Conservation (phyloP, 495 filamentous ascomycete genomes). For the Penicillium steckii region DNA sequence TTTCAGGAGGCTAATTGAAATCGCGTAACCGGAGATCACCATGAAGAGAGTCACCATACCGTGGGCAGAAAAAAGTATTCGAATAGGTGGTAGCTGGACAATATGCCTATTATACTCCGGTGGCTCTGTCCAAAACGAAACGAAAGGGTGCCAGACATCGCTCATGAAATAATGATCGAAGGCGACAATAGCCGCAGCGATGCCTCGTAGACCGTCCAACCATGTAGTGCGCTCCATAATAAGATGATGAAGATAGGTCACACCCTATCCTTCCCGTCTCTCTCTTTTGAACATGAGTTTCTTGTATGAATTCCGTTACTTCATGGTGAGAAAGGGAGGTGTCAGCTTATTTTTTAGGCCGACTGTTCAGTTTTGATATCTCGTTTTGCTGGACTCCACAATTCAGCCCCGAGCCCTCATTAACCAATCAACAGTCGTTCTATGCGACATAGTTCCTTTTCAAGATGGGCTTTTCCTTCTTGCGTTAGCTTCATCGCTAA, state of each 20-base stretch:
- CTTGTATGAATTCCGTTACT: neutral
- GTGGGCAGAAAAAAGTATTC: constrained; percentile 53
- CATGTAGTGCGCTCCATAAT: constrained; percentile 23
- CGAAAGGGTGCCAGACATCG: constrained; percentile 24
- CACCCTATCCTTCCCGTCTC: neutral
- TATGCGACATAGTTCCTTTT: neutral
- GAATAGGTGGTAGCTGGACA: constrained; percentile 56
- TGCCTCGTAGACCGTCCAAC: constrained; percentile 30
- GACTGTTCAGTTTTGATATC: neutral
- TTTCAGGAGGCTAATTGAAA: constrained; percentile 53
- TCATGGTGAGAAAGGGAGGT: neutral
- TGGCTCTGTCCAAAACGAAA: constrained; percentile 27
- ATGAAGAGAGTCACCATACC: constrained; percentile 65
- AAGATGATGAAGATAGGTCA: neutral
- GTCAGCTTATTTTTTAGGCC: neutral
- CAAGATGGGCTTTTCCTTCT: neutral
- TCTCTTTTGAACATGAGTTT: neutral
- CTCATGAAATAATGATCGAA: constrained; percentile 24
- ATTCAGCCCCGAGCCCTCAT: neutral
- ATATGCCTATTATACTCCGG: constrained; percentile 41
- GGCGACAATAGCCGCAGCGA: constrained; percentile 26
- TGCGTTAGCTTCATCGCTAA: neutral
- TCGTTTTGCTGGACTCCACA: neutral
- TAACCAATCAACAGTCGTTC: neutral
- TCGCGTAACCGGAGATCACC: constrained; percentile 60